These are phyloP conservation scores for Stellera chamaejasme DNA, from an alignment of 345 rosid species.

Conservation along the genomic window DNA sequence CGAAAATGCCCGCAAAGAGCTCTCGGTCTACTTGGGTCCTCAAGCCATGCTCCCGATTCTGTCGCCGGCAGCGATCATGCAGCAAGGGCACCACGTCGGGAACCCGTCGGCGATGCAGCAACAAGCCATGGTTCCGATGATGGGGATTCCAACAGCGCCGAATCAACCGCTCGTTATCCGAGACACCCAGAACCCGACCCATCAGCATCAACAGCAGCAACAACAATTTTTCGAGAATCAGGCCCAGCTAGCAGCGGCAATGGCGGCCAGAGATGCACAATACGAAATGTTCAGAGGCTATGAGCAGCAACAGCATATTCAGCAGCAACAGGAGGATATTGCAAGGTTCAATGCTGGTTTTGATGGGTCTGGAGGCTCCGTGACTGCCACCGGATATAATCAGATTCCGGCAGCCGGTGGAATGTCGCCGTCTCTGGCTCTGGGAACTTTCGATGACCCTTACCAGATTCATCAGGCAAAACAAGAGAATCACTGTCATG, in stretches of 20 bases:
- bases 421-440: slow-evolving; percentile 44
- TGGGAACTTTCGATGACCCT: slow-evolving; percentile 44
- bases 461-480: slow-evolving; percentile 41
- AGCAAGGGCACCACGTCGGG: slow-evolving; percentile 22
- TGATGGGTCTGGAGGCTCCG: slow-evolving; percentile 28
- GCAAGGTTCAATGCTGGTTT: slow-evolving; percentile 31
- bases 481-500: slow-evolving; percentile 20
- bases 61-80: slow-evolving; percentile 22
- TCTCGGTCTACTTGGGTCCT: slow-evolving; percentile 40
- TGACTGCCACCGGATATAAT: slow-evolving; percentile 33
- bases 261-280: slow-evolving; percentile 46
- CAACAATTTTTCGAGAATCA: slow-evolving; percentile 59
- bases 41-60: slow-evolving; percentile 40
- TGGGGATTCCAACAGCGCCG: slow-evolving; percentile 34
- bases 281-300: slow-evolving; percentile 50
- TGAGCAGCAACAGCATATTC: slow-evolving; percentile 35
- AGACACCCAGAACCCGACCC: slow-evolving; percentile 24
- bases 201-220: slow-evolving; percentile 27
- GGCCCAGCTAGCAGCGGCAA: slow-evolving; percentile 41
- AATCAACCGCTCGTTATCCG: slow-evolving; percentile 28
- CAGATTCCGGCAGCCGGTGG: slow-evolving; percentile 20
- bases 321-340: slow-evolving; percentile 40
- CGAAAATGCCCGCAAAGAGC: slow-evolving; percentile 44
- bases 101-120: slow-evolving; percentile 27
- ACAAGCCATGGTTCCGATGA: slow-evolving; percentile 31